phyloP scores from a whole-genome alignment of 176 grass and related monocot genomes.

The Oryza meyeriana region DNA sequence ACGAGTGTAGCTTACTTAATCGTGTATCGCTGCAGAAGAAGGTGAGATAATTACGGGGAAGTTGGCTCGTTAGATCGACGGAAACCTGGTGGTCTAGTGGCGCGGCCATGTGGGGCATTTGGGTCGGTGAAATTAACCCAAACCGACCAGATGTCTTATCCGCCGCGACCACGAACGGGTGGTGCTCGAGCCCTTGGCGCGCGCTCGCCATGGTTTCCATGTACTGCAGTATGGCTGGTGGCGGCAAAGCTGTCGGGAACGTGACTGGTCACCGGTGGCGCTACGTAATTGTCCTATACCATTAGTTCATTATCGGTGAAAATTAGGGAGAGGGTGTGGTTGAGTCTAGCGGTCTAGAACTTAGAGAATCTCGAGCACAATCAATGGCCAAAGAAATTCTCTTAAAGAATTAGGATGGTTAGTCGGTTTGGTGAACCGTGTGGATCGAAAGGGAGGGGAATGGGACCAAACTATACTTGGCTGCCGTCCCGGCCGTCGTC shows the following conservation, averaged over 20 bases:
- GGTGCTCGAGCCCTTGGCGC: too few relatives aligned
- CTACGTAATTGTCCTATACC: too few relatives aligned
- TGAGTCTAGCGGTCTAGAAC: background rate
- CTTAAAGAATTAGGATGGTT: background rate
- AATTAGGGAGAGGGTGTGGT: background rate
- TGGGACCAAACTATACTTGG: background rate
- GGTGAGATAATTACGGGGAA: too few relatives aligned
- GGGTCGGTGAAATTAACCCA: background rate
- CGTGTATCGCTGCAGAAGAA: background rate
- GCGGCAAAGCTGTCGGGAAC: background rate
- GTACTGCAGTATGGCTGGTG: background rate
- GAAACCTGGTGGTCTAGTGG: background rate
- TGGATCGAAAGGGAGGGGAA: background rate
- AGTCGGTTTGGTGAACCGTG: background rate
- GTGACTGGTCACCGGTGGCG: background rate
- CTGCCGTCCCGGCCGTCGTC: background rate
- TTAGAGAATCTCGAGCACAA: background rate
- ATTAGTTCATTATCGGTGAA: background rate
- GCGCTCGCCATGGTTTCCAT: background rate
- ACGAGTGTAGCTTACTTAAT: background rate
- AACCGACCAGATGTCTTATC: background rate
- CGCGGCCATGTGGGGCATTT: too few relatives aligned
- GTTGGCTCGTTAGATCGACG: background rate
- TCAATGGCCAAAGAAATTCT: background rate
- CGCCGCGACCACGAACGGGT: background rate